Conservation (phyloP, 73 alveolate genomes). For the Symbiodinium pilosum region DNA sequence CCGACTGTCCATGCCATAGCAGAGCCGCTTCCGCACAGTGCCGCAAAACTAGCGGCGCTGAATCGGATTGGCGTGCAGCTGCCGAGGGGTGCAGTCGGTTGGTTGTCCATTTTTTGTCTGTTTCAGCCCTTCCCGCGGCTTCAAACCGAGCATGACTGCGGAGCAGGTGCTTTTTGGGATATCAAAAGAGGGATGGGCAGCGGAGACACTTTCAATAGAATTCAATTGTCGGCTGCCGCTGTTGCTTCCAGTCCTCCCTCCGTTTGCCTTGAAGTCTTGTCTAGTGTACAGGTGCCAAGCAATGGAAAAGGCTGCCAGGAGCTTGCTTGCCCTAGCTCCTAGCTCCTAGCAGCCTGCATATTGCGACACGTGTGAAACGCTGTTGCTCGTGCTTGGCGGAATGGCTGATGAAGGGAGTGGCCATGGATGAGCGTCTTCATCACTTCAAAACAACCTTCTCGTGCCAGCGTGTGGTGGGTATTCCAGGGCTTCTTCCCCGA, state of each 20-base stretch:
- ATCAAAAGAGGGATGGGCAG: not conserved
- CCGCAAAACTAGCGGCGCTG: not conserved
- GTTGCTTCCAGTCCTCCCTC: too few species aligned
- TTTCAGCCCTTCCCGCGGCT: not conserved
- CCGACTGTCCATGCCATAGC: constrained; percentile 1
- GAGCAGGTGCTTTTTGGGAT: not conserved
- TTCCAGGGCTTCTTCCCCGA: too few species aligned
- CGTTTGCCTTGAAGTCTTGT: not conserved
- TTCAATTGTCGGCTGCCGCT: too few species aligned
- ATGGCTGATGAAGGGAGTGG: too few species aligned
- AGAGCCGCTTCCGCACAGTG: not conserved
- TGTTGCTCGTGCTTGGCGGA: not conserved
- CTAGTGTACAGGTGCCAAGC: not conserved
- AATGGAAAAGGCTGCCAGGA: not conserved
- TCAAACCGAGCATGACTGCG: not conserved
- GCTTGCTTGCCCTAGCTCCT: not conserved
- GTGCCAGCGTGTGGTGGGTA: too few species aligned
- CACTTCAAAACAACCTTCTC: too few species aligned
- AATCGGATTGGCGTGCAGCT: not conserved
- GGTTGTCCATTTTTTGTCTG: not conserved
- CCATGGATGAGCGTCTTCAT: too few species aligned
- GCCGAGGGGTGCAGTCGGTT: not conserved
- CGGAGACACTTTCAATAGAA: too few species aligned
- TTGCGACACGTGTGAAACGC: not conserved
- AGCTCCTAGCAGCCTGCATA: not conserved